Conservation (phyloP, 2,329 filamentous ascomycete genomes). For the Sodiomyces alkalinus region DNA sequence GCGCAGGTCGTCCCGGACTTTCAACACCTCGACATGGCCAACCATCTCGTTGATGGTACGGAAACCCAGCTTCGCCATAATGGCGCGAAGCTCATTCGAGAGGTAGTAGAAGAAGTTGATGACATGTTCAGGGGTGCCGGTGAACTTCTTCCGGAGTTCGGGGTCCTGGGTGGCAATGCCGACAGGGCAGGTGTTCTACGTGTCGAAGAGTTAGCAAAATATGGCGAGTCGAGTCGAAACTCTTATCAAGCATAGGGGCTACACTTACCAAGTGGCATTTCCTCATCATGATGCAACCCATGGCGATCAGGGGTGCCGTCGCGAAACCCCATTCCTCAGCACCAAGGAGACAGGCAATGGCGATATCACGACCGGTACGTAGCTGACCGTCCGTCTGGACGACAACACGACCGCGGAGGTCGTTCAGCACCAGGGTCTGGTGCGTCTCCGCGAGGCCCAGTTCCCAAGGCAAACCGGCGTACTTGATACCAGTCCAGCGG, state of each 20-base stretch:
- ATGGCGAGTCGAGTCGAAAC: too few relatives aligned
- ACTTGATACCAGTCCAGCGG: conserved; percentile 97
- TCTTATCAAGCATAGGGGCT: too few relatives aligned
- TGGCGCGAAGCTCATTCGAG: conserved; percentile 86
- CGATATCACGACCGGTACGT: conserved; percentile 81
- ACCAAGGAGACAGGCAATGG: conserved; percentile 85
- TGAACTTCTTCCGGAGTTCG: conserved; percentile 86
- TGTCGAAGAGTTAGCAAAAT: too few relatives aligned
- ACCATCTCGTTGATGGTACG: conserved; percentile 97
- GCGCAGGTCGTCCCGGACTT: conserved; percentile 75
- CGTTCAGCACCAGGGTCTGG: conserved; percentile 89
- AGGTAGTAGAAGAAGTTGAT: conserved; percentile 99
- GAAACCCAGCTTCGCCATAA: conserved; percentile 93
- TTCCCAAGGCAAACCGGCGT: conserved; percentile 93
- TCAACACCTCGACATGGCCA: conserved; percentile 74
- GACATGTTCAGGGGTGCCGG: conserved; percentile 84
- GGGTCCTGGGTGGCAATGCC: conserved; percentile 94
- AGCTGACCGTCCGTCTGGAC: conserved; percentile 95
- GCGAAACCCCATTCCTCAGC: conserved; percentile 98
- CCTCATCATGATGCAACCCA: conserved; percentile 93
- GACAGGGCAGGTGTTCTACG: conserved; percentile 76
- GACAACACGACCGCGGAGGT: conserved; percentile 86
- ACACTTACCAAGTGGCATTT: too few relatives aligned
- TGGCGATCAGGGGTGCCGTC: conserved; percentile 84
- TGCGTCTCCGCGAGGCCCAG: conserved; percentile 93